Percentiles rank a stretch among this genome's conserved stretches.
These are phyloP conservation scores for Leucosporidium scottii DNA, from an alignment of 768 basidiomycete species.

Conservation along the genomic window DNA sequence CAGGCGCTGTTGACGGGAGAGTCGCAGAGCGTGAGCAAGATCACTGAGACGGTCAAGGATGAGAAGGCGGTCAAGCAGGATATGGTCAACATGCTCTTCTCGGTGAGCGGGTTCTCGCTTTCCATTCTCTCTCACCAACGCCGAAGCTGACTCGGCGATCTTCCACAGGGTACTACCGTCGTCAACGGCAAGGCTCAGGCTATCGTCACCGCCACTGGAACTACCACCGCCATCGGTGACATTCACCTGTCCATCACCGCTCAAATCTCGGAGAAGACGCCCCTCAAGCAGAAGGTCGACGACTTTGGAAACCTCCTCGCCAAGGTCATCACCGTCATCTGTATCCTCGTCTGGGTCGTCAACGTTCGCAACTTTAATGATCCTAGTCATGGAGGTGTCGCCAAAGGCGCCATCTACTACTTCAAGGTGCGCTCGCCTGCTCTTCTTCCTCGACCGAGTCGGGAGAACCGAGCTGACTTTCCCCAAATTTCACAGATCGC, in stretches of 20 bases:
- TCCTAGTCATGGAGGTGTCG: constrained; percentile 77
- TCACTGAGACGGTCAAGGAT: constrained; percentile 60
- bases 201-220: constrained; percentile 78
- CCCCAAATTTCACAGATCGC: constrained; percentile 53
- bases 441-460: not conserved
- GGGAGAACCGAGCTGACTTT: not conserved
- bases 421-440: constrained; percentile 54
- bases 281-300: constrained; percentile 91
- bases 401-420: constrained; percentile 95
- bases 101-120: constrained; percentile 49
- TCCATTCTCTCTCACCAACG: not conserved
- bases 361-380: constrained; percentile 96
- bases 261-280: constrained; percentile 92
- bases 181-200: constrained; percentile 87
- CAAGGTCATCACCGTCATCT: constrained; percentile 95
- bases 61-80: constrained; percentile 83
- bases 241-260: constrained; percentile 94
- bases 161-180: constrained; percentile 76
- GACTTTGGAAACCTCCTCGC: constrained; percentile 97
- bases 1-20: constrained; percentile 97
- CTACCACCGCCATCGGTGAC: constrained; percentile 84
- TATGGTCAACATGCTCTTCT: constrained; percentile 93
- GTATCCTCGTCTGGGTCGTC: constrained; percentile 94
- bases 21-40: constrained; percentile 80
- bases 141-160: not conserved